Evolutionary conservation across 2,329 filamentous ascomycete species (phyloP).

Genomic region (Capronia epimyces): DNA sequence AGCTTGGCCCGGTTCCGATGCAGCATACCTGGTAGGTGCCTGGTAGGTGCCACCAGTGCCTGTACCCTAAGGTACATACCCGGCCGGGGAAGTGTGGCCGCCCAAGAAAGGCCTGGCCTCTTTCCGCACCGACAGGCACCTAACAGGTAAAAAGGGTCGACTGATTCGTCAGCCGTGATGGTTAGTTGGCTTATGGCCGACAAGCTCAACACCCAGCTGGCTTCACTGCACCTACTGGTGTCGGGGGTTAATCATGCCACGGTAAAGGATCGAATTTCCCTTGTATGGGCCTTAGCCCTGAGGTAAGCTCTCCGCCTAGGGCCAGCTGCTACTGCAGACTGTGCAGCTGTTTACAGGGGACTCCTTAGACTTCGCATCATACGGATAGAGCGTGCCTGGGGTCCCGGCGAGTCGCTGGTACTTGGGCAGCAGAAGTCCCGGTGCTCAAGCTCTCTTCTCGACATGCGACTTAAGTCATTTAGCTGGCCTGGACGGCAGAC

Average conservation of each 20-base stretch:
- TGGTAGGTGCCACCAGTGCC: too few relatives aligned
- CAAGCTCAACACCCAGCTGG: too few relatives aligned
- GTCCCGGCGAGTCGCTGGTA: conserved; percentile 14
- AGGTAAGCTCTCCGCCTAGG: not conserved
- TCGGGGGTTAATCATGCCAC: too few relatives aligned
- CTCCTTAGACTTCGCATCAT: too few relatives aligned
- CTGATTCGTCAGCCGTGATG: too few relatives aligned
- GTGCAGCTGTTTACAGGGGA: not conserved
- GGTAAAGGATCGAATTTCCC: too few relatives aligned
- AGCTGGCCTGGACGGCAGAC: not conserved
- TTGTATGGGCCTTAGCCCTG: too few relatives aligned
- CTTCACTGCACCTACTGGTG: too few relatives aligned
- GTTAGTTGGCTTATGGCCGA: too few relatives aligned
- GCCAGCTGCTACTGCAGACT: not conserved
- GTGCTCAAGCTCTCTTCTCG: not conserved
- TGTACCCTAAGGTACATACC: too few relatives aligned
- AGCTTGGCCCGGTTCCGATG: not conserved
- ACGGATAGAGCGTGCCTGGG: not conserved
- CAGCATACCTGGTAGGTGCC: not conserved
- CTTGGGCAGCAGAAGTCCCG: conserved; percentile 15
- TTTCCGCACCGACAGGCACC: too few relatives aligned
- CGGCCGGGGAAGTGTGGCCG: not conserved
- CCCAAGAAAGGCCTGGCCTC: not conserved
- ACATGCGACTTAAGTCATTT: not conserved
- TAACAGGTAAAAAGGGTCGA: not conserved